Conservation (phyloP, 129 eudicot species). For the Flaveria ramosissima region DNA sequence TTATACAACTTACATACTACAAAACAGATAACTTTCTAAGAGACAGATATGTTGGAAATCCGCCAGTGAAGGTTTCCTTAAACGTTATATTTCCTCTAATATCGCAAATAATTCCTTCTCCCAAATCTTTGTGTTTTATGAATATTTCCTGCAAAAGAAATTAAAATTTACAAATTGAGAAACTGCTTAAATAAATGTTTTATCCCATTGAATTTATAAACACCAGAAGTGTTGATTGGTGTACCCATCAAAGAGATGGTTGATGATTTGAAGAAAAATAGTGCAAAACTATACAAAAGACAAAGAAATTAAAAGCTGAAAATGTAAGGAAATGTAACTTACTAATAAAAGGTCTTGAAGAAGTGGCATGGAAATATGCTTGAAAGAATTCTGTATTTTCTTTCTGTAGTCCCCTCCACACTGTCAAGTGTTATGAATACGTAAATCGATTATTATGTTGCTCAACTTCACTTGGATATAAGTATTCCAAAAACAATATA, state of each 20-base stretch:
- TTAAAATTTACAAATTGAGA: neutral
- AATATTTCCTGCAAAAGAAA: slow-evolving; percentile 21
- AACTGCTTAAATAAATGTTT: neutral
- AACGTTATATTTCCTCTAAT: slow-evolving; percentile 14
- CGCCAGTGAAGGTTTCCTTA: too few species aligned
- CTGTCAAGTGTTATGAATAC: slow-evolving; percentile 34
- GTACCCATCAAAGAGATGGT: neutral
- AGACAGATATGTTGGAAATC: too few species aligned
- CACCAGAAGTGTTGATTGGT: too few species aligned
- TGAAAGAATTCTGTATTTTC: slow-evolving; percentile 70
- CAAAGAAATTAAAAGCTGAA: neutral
- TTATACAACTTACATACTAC: too few species aligned
- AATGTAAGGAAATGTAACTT: neutral
- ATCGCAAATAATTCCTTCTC: slow-evolving; percentile 38
- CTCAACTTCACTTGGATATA: neutral
- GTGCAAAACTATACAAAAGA: neutral
- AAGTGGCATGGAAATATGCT: slow-evolving; percentile 48
- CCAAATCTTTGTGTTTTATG: slow-evolving; percentile 47
- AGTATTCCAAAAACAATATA: neutral
- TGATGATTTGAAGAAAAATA: neutral
- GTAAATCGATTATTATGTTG: neutral
- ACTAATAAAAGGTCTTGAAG: slow-evolving; percentile 49
- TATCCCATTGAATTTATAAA: neutral
- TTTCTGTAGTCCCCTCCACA: slow-evolving; percentile 74
- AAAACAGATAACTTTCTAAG: too few species aligned